These are phyloP conservation scores for Phytophthora europaea DNA, from an alignment of 352 stramenopile species.

Conservation along the genomic window DNA sequence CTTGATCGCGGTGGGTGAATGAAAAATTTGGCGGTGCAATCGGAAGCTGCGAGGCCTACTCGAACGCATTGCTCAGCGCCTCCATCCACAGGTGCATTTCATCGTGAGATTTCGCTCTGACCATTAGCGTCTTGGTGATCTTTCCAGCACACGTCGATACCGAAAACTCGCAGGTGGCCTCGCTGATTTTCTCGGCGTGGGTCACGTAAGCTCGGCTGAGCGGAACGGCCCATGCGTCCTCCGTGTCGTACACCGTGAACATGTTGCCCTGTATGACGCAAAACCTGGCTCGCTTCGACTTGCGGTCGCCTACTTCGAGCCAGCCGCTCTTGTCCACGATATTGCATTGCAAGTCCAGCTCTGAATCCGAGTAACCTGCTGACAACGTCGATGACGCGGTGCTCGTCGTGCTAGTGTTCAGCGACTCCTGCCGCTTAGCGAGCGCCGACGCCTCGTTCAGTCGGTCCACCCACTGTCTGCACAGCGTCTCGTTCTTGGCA, in stretches of 20 bases:
- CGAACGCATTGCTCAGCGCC: slow-evolving; percentile 58
- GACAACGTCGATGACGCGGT: slow-evolving; percentile 76
- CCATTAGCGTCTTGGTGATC: slow-evolving; percentile 74
- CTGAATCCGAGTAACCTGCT: slow-evolving; percentile 73
- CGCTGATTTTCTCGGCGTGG: slow-evolving; percentile 70
- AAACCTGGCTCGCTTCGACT: slow-evolving; percentile 76
- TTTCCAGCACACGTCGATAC: slow-evolving; percentile 76
- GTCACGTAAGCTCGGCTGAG: slow-evolving; percentile 83
- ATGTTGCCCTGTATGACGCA: slow-evolving; percentile 85
- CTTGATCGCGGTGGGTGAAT: slow-evolving; percentile 29
- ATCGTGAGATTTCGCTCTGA: slow-evolving; percentile 72
- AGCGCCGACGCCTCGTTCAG: slow-evolving; percentile 75
- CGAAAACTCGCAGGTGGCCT: slow-evolving; percentile 66
- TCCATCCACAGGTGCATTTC: slow-evolving; percentile 87
- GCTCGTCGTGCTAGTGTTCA: slow-evolving; percentile 79
- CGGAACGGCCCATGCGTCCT: slow-evolving; percentile 84
- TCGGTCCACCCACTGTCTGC: slow-evolving; percentile 79
- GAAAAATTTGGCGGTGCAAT: slow-evolving; percentile 19
- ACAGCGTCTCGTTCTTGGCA: slow-evolving; percentile 81
- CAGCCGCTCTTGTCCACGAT: slow-evolving; percentile 86
- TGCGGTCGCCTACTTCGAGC: slow-evolving; percentile 82
- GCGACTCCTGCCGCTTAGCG: slow-evolving; percentile 80
- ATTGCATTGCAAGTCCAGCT: slow-evolving; percentile 75
- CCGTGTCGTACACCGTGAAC: slow-evolving; percentile 87
- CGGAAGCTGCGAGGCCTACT: slow-evolving; percentile 46